These are phyloP conservation scores for Zangia roseola DNA, from an alignment of 768 basidiomycete genomes.

Conservation along the genomic window DNA sequence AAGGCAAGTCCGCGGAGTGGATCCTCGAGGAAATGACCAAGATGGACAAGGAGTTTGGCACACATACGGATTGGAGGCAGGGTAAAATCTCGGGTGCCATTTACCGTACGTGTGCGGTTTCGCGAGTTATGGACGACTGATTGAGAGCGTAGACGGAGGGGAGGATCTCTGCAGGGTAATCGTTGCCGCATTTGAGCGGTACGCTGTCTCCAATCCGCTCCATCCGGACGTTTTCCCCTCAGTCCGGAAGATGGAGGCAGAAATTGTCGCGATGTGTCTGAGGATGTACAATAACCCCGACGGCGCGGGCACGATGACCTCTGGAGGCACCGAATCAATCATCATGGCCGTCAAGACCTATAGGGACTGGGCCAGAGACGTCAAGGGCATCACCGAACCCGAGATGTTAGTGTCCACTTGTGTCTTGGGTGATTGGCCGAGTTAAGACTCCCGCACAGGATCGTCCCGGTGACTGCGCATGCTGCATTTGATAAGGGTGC, in stretches of 20 bases:
- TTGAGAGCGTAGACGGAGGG: constrained; percentile 63
- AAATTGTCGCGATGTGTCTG: constrained; percentile 86
- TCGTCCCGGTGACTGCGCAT: constrained; percentile 83
- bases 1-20: constrained; percentile 69
- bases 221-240: constrained; percentile 94
- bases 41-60: constrained; percentile 64
- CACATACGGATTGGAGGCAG: constrained; percentile 52
- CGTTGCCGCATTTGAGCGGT: constrained; percentile 76
- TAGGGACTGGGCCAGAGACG: constrained; percentile 83
- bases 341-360: constrained; percentile 95
- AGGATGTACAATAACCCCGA: constrained; percentile 80
- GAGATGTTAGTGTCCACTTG: constrained; percentile 67
- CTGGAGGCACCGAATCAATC: constrained; percentile 95
- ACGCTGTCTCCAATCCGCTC: constrained; percentile 84
- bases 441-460: constrained; percentile 41
- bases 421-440: background rate
- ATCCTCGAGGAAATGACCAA: constrained; percentile 74
- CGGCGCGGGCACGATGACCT: constrained; percentile 91
- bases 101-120: constrained; percentile 59
- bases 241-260: constrained; percentile 95
- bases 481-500: constrained; percentile 95
- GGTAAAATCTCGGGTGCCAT: constrained; percentile 85
- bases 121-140: background rate
- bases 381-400: constrained; percentile 86
- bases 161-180: constrained; percentile 78